A percentile compares a stretch with the other conserved stretches of the same genome.
These are phyloP conservation scores for Colletotrichum gloeosporioides DNA, from an alignment of 2,329 filamentous ascomycete species.

Conservation along the genomic window DNA sequence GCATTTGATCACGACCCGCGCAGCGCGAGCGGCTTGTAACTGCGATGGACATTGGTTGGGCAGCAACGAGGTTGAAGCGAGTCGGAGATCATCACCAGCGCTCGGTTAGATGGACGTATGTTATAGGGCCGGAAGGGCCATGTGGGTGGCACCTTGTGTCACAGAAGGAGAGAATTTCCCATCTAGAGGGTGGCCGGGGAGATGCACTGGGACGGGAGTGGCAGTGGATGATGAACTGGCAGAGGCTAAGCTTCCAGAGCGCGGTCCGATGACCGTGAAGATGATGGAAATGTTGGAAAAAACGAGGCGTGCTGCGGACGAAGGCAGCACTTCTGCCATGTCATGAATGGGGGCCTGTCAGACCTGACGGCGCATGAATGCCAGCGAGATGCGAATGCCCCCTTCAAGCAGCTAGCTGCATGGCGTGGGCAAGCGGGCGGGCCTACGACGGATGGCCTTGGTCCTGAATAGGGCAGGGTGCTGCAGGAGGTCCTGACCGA, in stretches of 20 bases:
- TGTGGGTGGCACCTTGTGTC: not conserved
- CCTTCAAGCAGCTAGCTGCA: slow-evolving; percentile 7
- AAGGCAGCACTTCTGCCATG: not conserved
- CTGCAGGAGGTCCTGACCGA: slow-evolving; percentile 14
- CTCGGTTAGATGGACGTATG: not conserved
- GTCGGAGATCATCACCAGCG: not conserved
- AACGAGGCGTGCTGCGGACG: not conserved
- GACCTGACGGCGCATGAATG: not conserved
- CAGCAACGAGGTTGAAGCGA: not conserved
- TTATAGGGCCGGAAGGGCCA: not conserved
- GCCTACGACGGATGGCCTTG: slow-evolving; percentile 7
- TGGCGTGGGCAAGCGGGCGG: not conserved
- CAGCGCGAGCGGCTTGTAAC: not conserved
- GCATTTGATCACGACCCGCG: not conserved
- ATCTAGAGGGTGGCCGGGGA: not conserved
- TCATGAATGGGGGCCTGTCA: not conserved
- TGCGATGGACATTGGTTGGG: not conserved
- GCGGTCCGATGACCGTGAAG: slow-evolving; percentile 10
- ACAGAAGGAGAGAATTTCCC: not conserved
- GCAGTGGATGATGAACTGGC: not conserved
- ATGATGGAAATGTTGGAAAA: not conserved
- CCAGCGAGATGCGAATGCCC: not conserved
- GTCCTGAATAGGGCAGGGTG: slow-evolving; percentile 11
- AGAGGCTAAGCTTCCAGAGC: not conserved
- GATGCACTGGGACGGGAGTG: not conserved